A percentile compares a stretch with the other conserved stretches of the same genome.
phyloP scores from a whole-genome alignment of 805 yeast species.

The Candida ipomoeae region DNA sequence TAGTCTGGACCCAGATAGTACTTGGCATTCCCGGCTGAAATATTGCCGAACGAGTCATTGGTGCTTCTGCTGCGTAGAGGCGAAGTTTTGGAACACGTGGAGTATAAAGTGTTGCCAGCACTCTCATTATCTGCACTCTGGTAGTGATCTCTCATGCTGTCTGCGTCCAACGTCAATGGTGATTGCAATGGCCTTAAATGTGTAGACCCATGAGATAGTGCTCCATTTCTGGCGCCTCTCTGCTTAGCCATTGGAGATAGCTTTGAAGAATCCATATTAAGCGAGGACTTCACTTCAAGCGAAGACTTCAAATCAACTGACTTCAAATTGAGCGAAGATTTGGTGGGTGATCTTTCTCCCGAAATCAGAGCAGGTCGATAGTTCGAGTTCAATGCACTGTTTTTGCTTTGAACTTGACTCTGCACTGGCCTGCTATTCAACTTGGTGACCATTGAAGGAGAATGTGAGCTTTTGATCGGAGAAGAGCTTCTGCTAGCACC shows the following conservation, averaged over 20 bases:
- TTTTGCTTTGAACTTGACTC: not conserved
- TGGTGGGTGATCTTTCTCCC: not conserved
- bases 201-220: not conserved
- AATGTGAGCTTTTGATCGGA: constrained; percentile 6
- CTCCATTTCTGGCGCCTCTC: not conserved
- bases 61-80: constrained; percentile 9
- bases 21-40: not conserved
- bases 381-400: not conserved
- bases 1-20: not conserved
- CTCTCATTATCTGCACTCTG: constrained; percentile 2
- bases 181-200: constrained; percentile 11
- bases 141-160: not conserved
- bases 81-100: constrained; percentile 16
- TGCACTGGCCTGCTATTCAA: not conserved
- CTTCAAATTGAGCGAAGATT: not conserved
- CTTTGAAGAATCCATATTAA: not conserved
- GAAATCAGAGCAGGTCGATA: not conserved
- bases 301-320: not conserved
- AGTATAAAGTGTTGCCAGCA: constrained; percentile 14
- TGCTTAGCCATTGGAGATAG: constrained; percentile 1
- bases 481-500: constrained; percentile 10
- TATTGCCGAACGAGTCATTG: not conserved
- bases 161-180: not conserved
- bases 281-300: not conserved
- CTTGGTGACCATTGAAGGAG: constrained; percentile 13